These are phyloP conservation scores for Novymonas esmeraldas DNA, from an alignment of 208 protist species.

Conservation along the genomic window DNA sequence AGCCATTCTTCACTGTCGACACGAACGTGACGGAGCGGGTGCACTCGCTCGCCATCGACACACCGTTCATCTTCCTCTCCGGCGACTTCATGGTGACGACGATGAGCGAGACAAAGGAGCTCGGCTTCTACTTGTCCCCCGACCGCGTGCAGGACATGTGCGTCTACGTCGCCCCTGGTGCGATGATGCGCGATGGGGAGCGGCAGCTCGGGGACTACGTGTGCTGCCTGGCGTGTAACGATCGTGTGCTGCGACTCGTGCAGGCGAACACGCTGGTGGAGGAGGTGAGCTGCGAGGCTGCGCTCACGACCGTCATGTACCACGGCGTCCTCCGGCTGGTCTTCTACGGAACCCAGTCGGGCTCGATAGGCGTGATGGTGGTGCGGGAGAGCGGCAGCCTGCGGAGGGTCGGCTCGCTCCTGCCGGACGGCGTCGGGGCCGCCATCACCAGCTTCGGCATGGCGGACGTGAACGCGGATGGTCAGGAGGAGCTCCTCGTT, in stretches of 20 bases:
- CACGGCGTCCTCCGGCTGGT: constrained; percentile 34
- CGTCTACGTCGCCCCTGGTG: constrained; percentile 17
- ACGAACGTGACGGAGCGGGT: constrained; percentile 84
- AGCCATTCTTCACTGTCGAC: constrained; percentile 83
- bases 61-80: constrained; percentile 80
- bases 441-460: constrained; percentile 54
- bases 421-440: constrained; percentile 25
- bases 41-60: constrained; percentile 66
- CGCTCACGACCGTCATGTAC: constrained; percentile 59
- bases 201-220: constrained; percentile 63
- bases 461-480: constrained; percentile 71
- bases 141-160: constrained; percentile 85
- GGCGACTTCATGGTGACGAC: constrained; percentile 88
- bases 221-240: constrained; percentile 80
- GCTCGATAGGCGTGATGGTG: constrained; percentile 67
- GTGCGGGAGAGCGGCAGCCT: constrained; percentile 36
- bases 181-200: constrained; percentile 4
- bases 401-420: constrained; percentile 32
- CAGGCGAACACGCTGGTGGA: constrained; percentile 54
- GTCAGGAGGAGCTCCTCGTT: constrained; percentile 68
- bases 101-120: constrained; percentile 75
- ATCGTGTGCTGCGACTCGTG: constrained; percentile 78
- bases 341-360: constrained; percentile 81
- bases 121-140: constrained; percentile 87
- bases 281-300: constrained; percentile 74